These are phyloP conservation scores for Solanum bulbocastanum DNA, from an alignment of 257 asterid species.

Conservation along the genomic window DNA sequence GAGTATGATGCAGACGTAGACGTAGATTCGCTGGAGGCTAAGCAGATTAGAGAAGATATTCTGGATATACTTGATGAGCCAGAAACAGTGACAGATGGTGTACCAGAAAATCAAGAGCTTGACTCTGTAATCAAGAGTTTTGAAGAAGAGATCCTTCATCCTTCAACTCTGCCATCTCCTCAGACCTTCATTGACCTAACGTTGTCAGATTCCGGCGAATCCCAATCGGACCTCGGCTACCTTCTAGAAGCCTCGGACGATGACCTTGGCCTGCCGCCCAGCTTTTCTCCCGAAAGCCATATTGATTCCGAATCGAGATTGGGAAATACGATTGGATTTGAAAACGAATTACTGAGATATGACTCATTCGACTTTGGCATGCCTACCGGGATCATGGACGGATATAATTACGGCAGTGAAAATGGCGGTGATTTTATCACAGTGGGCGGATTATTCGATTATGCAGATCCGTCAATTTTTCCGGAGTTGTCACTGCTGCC, in stretches of 20 bases:
- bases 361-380: constrained; percentile 17
- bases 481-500: constrained; percentile 16
- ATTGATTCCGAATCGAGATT: not conserved
- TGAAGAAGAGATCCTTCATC: constrained; percentile 32
- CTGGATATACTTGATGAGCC: constrained; percentile 26
- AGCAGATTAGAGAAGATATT: constrained; percentile 9
- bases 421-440: constrained; percentile 9
- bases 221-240: constrained; percentile 27
- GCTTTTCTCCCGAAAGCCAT: not conserved
- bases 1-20: not conserved
- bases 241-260: constrained; percentile 40
- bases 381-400: constrained; percentile 1
- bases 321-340: not conserved
- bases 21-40: not conserved
- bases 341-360: constrained; percentile 12
- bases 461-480: constrained; percentile 9
- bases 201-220: constrained; percentile 10
- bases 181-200: not conserved
- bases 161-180: not conserved
- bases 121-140: constrained; percentile 37
- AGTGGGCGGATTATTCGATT: constrained; percentile 23
- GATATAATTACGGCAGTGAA: not conserved
- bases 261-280: constrained; percentile 38
- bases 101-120: constrained; percentile 22
- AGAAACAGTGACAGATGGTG: constrained; percentile 4